Evolutionary conservation across 2,329 filamentous ascomycete genomes (phyloP), one percentile per base, ranked within the genome.

Genomic region (Seiridium cupressi): DNA sequence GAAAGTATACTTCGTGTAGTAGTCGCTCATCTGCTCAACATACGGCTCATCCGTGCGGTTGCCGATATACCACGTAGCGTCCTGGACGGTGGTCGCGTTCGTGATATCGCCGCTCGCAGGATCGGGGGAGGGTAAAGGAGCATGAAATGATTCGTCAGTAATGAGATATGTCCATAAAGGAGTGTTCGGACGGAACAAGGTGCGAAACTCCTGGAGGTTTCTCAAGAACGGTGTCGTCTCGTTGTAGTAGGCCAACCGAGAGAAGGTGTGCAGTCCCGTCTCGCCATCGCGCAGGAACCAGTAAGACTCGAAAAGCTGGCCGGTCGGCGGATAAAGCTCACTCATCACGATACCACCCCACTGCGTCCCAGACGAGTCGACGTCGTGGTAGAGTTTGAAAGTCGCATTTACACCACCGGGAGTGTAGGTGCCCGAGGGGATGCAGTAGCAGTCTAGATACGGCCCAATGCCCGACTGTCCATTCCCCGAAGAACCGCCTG

Each of bases 1-100:
- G 60, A 89, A 88, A 0, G 82, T 88, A 65, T 89, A 89, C 68
- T 89, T 89, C 32, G 86, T 89, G 66, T 87, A 89, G 69, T 87
- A 89, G 51, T 87, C 82, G 2, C 82, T 77, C 58, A 83, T 79
- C 51, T 84, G 73, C 44, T 79, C 69, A 0, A 85, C 82, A 65
- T 88, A 89, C 0, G 81, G 74, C 66, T 86, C 82, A 10, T 81
- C 67, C 0, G 80, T 79, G 0, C 80, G 80, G 51, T 82, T 82
- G 32, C 82, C 81, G 13, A 88, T 69, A 51, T 84, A 82, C 84
- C 84, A 88, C 0, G 86, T 87, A 4, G 86, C 85, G 70, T 89
- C 86, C 51, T 57, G 34, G 18, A 47, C 54, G 68, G 89, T 86
- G 3, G 89, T 85, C 1, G 78, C 77, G 8, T 82, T 70, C 51